Percentiles rank a stretch among this genome's conserved stretches.
These are phyloP conservation scores for Cyclostephanos tholiformis DNA, from an alignment of 108 stramenopile species.

Conservation along the genomic window DNA sequence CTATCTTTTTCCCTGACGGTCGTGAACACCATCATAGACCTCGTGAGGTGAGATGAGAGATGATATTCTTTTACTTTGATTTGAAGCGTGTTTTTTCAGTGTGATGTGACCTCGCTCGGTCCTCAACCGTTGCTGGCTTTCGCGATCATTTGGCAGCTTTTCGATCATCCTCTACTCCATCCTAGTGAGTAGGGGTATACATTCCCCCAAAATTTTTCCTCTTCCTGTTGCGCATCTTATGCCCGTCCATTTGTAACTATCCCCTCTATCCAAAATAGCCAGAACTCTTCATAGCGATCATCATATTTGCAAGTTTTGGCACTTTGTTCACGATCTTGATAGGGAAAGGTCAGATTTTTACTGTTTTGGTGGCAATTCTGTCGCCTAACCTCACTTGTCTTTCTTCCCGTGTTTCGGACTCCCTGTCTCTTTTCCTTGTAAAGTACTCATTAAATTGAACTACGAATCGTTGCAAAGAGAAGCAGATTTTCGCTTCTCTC, in stretches of 20 bases:
- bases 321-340: slow-evolving; percentile 49
- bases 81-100: background rate
- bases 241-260: too few species aligned
- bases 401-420: too few species aligned
- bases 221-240: too few species aligned
- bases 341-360: slow-evolving; percentile 21
- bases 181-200: too few species aligned
- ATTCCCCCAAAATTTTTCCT: too few species aligned
- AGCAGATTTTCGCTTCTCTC: slow-evolving; percentile 74
- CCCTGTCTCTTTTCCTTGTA: background rate
- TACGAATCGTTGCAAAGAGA: slow-evolving; percentile 61
- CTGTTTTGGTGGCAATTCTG: background rate
- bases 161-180: slow-evolving; percentile 67
- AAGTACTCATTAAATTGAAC: slow-evolving; percentile 60
- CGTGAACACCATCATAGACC: slow-evolving; percentile 68
- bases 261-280: too few species aligned
- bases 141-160: slow-evolving; percentile 27
- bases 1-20: slow-evolving; percentile 68
- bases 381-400: background rate
- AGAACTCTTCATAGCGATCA: slow-evolving; percentile 61
- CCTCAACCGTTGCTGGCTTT: background rate
- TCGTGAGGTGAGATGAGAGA: slow-evolving; percentile 17
- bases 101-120: background rate
- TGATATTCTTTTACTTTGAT: background rate
- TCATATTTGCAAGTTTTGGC: slow-evolving; percentile 63